Evolutionary conservation across 2,329 filamentous ascomycete genomes (phyloP), one percentile per base, ranked within the genome.

Genomic region (Sclerotinia nivalis): DNA sequence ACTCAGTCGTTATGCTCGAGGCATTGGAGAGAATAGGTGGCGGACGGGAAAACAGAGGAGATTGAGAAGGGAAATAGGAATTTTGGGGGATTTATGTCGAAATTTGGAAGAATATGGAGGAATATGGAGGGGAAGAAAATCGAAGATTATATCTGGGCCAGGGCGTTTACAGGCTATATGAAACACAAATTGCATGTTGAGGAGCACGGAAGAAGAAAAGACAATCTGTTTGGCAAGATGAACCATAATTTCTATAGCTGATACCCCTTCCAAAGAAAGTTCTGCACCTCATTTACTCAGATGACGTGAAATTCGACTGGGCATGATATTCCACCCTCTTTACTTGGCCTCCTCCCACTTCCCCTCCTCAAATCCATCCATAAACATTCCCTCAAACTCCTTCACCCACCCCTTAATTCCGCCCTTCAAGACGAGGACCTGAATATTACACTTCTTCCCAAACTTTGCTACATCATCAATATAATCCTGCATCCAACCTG

Each of bases 1-100:
- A 99, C 83, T 97, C 95, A 2, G 94, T 99, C 37, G 94, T 99
- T 69, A 97, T 99, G 95, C 88, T 99, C 69, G 96, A 99, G 83
- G 93, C 89, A 13, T 81, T 92, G 70, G 87, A 89, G 79, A 84
- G 89, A 77, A 90, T 92, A 75, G 88, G 87, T 72, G 87, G 87
- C 71, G 86, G 88, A 77, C 71, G 77, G 72, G 77, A 78, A 54
- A 86, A 89, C 73, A 71, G 69, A 60, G 67, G 40, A 58, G 43
- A 52, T 65, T 59, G 43, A 40, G 62, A 25, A 25, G 12, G 3
- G 25, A 12, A 13, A 9, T 10, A 47, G 25, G 37, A n/a, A 58
- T 58, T 37, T 25, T 22, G 40, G 18, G 25, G 34, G 25, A 58
- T 56, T 45, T 10, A 18, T 10, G 7, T 47, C 9, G 40, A 56